phyloP scores from a whole-genome alignment of 1,284 basidiomycete genomes.

The Psilocybe mexicana region DNA sequence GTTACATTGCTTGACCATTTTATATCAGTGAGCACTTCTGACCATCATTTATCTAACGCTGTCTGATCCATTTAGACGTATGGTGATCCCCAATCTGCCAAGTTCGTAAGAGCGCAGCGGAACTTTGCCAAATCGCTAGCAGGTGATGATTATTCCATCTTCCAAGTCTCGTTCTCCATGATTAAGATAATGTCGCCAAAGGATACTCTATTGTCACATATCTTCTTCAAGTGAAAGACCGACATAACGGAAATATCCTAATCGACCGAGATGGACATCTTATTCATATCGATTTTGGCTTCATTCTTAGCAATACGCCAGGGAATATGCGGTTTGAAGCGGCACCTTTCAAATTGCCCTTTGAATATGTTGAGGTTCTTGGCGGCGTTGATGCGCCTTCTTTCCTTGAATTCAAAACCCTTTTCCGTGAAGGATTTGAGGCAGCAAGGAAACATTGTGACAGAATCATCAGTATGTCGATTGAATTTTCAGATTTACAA shows the following conservation, averaged over 20 bases:
- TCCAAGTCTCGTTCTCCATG: neutral
- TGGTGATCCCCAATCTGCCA: conserved; percentile 84
- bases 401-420: conserved; percentile 82
- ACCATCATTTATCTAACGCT: neutral
- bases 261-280: conserved; percentile 94
- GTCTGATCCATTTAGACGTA: conserved; percentile 63
- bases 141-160: conserved; percentile 39
- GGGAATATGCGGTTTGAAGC: conserved; percentile 99
- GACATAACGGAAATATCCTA: conserved; percentile 98
- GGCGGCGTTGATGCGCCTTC: conserved; percentile 82
- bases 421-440: conserved; percentile 94
- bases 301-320: conserved; percentile 96
- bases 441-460: conserved; percentile 96
- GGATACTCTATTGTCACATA: conserved; percentile 96
- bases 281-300: conserved; percentile 98
- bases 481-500: neutral
- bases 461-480: conserved; percentile 84
- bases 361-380: conserved; percentile 95
- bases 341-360: conserved; percentile 95
- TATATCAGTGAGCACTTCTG: conserved; percentile 48
- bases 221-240: conserved; percentile 97
- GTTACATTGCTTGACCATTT: conserved; percentile 92
- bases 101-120: conserved; percentile 82
- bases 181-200: conserved; percentile 26
- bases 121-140: conserved; percentile 96